A percentile compares a stretch with the other conserved stretches of the same genome.
These are phyloP conservation scores for Sporothrix dimorphospora DNA, from an alignment of 2,329 filamentous ascomycete genomes.

Conservation along the genomic window DNA sequence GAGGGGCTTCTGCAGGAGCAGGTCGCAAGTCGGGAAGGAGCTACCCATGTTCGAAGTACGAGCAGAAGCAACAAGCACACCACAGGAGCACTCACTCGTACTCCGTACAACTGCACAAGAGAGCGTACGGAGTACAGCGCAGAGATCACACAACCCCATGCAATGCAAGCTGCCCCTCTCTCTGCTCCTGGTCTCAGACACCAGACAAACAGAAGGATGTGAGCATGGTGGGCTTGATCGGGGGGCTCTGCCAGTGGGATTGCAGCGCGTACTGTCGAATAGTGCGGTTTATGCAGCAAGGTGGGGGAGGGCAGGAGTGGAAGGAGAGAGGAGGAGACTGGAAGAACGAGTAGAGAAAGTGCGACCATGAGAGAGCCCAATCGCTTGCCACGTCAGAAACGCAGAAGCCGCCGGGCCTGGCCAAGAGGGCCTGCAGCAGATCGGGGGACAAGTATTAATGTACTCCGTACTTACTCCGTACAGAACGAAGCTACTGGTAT, in stretches of 20 bases:
- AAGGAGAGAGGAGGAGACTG: background rate
- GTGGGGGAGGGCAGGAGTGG: background rate
- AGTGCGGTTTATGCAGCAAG: conserved; percentile 9
- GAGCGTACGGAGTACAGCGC: background rate
- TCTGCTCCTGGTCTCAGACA: conserved; percentile 1
- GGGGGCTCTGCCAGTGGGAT: conserved; percentile 1
- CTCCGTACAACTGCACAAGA: too few relatives aligned
- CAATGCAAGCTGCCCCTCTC: conserved; percentile 22
- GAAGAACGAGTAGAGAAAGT: background rate
- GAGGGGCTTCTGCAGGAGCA: background rate
- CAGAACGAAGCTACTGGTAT: too few relatives aligned
- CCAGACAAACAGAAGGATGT: background rate
- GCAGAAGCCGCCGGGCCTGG: conserved; percentile 2
- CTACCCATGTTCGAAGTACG: conserved; percentile 12
- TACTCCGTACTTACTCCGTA: too few relatives aligned
- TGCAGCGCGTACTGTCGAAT: background rate
- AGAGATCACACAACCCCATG: conserved; percentile 24
- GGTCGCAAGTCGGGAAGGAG: conserved; percentile 4
- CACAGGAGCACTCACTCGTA: too few relatives aligned
- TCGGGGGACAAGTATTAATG: too few relatives aligned
- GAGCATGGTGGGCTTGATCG: background rate
- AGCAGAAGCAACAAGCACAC: background rate
- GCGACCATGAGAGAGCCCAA: background rate
- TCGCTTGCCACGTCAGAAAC: conserved; percentile 21
- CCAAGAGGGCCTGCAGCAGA: background rate